Percentiles rank a stretch among this genome's conserved stretches.
Evolutionary conservation across 805 yeast genomes (phyloP).

Genomic region (Teunomyces kruisii): DNA sequence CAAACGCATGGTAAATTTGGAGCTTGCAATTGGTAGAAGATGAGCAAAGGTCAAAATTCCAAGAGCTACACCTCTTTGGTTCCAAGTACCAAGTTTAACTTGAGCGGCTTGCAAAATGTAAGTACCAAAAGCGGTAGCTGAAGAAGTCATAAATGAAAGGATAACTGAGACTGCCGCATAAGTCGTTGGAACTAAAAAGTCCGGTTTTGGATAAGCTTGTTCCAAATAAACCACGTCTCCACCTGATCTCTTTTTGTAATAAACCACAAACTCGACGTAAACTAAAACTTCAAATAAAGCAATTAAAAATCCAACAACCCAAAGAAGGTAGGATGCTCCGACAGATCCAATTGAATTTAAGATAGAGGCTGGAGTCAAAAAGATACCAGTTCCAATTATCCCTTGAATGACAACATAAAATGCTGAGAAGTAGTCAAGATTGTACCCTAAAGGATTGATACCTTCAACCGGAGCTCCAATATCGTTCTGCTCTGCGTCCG

Average conservation of each 20-base stretch:
- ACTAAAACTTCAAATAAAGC: slow-evolving; percentile 36
- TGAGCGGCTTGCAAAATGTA: slow-evolving; percentile 35
- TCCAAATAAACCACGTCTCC: slow-evolving; percentile 41
- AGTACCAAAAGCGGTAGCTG: slow-evolving; percentile 38
- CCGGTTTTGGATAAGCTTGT: slow-evolving; percentile 37
- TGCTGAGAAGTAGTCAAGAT: slow-evolving; percentile 42
- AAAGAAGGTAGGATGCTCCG: slow-evolving; percentile 44
- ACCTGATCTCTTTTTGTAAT: slow-evolving; percentile 35
- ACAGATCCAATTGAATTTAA: slow-evolving; percentile 43
- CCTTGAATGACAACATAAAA: slow-evolving; percentile 66
- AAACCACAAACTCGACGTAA: slow-evolving; percentile 43
- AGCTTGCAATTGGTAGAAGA: slow-evolving; percentile 20
- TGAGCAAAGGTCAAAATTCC: slow-evolving; percentile 27
- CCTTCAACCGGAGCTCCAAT: slow-evolving; percentile 44
- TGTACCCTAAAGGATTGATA: slow-evolving; percentile 39
- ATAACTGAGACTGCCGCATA: slow-evolving; percentile 39
- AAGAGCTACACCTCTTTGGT: slow-evolving; percentile 35
- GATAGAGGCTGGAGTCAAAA: slow-evolving; percentile 66
- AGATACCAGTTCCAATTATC: slow-evolving; percentile 76
- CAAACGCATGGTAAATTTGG: slow-evolving; percentile 28
- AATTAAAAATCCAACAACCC: slow-evolving; percentile 42
- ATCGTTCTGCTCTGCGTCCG: slow-evolving; percentile 13
- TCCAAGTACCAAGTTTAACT: slow-evolving; percentile 29
- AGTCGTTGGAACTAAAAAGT: slow-evolving; percentile 33
- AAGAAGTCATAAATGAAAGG: slow-evolving; percentile 34